Evolutionary conservation across 495 filamentous ascomycete genomes (phyloP), one percentile per base, ranked within the genome.

Genomic region (Penicillium paradoxum): DNA sequence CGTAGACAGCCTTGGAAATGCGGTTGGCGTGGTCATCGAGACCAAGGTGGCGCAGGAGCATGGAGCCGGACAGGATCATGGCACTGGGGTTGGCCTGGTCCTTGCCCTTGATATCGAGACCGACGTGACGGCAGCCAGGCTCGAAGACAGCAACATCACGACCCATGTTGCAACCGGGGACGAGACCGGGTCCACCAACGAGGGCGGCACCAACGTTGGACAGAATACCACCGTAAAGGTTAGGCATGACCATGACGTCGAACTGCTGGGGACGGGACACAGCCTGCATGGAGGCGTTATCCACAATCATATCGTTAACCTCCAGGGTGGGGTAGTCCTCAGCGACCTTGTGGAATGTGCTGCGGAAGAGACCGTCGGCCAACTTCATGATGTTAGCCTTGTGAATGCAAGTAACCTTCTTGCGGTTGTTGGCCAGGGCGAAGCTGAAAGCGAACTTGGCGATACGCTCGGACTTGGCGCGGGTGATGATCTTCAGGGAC

Each of bases 331-430:
- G 91, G 73, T 91, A 97, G 66, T 95, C 87, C 73, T 91, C 86
- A 44, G 90, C 89, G 58, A 95, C 84, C 60, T 85, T 83, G 75
- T 95, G 87, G 82, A 97, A 93, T 41, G 93, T 98, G 73, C 86
- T 90, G 66, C 93, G 87, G 86, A 98, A 98, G 53, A 98, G 86
- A 76, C 93, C 93, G 65, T 97, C 93, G 73, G 91, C 92, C 45
- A 98, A 80, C 81, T 98, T 97, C 93, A 98, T 98, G 78, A 98
- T 98, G 79, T 97, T 98, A 67, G 93, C 95, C 80, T 98, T 98
- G 83, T 98, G 95, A 64, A 98, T 96, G 74, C 91, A 96, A 56
- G 91, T 97, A 24, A 97, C 90, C 84, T 96, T 97, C 79, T 93
- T 90, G 64, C 95, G 82, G 83, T 95, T 90, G 79, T 97, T 98